A percentile compares a stretch with the other conserved stretches of the same genome.
phyloP scores from a whole-genome alignment of 192 early-diverging fungal genomes.

The Obelidium mucronatum region DNA sequence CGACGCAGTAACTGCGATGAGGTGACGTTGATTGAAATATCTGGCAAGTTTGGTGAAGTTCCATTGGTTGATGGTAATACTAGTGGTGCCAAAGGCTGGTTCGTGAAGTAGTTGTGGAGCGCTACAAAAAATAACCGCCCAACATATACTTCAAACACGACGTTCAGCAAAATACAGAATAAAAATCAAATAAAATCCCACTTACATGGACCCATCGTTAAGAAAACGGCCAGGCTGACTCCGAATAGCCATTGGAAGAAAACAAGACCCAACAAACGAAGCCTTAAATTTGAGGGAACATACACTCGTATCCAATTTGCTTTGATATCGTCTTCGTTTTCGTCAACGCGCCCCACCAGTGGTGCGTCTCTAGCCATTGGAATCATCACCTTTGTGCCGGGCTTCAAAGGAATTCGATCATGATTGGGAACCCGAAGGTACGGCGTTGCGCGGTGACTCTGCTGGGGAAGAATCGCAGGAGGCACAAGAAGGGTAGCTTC shows the following conservation, averaged over 20 bases:
- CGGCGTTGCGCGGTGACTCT: constrained; percentile 64
- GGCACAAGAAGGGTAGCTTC: not conserved
- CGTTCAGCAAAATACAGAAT: constrained; percentile 6
- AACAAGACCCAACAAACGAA: constrained; percentile 44
- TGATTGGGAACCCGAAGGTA: constrained; percentile 84
- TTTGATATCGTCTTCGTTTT: constrained; percentile 58
- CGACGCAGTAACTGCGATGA: not conserved
- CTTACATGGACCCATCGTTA: constrained; percentile 37
- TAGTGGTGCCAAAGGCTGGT: constrained; percentile 3
- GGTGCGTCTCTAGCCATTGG: constrained; percentile 58
- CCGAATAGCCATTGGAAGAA: constrained; percentile 22
- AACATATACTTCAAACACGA: constrained; percentile 57
- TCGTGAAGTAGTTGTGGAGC: constrained; percentile 23
- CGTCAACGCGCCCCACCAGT: constrained; percentile 51
- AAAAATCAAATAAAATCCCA: not conserved
- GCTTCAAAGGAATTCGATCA: constrained; percentile 84
- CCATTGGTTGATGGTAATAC: not conserved
- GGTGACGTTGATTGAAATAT: constrained; percentile 6
- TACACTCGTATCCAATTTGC: constrained; percentile 81
- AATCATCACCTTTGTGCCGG: constrained; percentile 80
- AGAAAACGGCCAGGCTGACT: not conserved
- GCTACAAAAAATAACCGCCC: constrained; percentile 57
- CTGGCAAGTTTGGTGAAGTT: not conserved
- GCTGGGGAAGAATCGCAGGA: too few relatives aligned
- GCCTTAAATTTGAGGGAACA: constrained; percentile 75